Conservation (phyloP, 805 yeast genomes). For the Lachancea kluyveri region DNA sequence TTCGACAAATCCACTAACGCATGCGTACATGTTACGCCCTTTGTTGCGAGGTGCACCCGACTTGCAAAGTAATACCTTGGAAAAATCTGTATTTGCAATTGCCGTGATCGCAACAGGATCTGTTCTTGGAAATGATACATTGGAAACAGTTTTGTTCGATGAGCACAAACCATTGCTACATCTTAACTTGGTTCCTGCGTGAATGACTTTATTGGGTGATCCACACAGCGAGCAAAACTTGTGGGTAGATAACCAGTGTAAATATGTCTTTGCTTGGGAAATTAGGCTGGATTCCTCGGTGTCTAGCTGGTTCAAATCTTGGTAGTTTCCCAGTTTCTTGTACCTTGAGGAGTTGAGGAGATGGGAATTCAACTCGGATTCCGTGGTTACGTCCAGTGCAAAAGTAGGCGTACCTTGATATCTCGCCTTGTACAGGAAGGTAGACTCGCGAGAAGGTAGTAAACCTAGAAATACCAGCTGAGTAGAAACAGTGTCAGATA, state of each 20-base stretch:
- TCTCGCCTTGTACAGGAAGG: conserved; percentile 34
- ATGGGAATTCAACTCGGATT: conserved; percentile 5
- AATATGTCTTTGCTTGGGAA: conserved; percentile 75
- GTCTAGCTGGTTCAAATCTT: conserved; percentile 8
- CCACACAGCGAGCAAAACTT: conserved; percentile 89
- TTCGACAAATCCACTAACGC: conserved; percentile 94
- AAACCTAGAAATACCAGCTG: conserved; percentile 24
- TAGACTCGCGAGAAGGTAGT: conserved; percentile 2
- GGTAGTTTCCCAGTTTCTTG: conserved; percentile 4
- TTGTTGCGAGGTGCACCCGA: conserved; percentile 65
- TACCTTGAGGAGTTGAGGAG: neutral
- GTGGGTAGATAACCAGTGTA: conserved; percentile 78
- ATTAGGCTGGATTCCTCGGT: conserved; percentile 55
- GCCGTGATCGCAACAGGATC: conserved; percentile 87
- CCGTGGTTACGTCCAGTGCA: conserved; percentile 46
- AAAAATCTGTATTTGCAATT: conserved; percentile 47
- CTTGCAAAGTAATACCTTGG: conserved; percentile 8
- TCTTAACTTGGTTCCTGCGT: conserved; percentile 58
- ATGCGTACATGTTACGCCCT: conserved; percentile 67
- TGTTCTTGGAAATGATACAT: conserved; percentile 85
- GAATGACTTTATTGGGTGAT: conserved; percentile 47
- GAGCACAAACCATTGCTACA: conserved; percentile 35
- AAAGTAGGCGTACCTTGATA: conserved; percentile 59
- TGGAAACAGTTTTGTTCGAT: conserved; percentile 43
- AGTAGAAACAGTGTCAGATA: conserved; percentile 7